phyloP scores from a whole-genome alignment of 345 rosid species.

The Gossypium raimondii region DNA sequence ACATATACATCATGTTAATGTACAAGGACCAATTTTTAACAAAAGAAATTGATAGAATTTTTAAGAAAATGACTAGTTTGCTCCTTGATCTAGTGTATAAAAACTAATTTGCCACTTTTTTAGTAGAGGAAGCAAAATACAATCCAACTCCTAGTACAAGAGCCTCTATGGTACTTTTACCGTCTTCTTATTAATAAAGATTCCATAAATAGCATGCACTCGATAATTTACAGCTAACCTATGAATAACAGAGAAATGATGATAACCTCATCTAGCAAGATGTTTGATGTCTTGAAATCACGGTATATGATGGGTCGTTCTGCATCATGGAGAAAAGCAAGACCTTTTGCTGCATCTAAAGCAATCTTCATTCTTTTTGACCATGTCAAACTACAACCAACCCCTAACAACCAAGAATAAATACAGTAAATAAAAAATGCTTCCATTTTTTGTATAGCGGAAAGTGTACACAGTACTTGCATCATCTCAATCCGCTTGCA shows the following conservation, averaged over 20 bases:
- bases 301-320: conserved; percentile 91
- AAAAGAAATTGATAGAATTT: too few relatives aligned
- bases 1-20: too few relatives aligned
- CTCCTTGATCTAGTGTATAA: too few relatives aligned
- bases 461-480: neutral
- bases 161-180: too few relatives aligned
- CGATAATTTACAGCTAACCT: neutral
- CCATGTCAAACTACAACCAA: conserved; percentile 92
- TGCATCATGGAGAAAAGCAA: conserved; percentile 92
- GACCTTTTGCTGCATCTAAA: conserved; percentile 87
- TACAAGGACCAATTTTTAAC: too few relatives aligned
- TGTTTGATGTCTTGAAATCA: conserved; percentile 95
- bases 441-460: neutral
- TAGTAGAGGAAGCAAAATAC: too few relatives aligned
- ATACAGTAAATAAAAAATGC: conserved; percentile 14
- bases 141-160: too few relatives aligned
- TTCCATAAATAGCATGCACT: neutral
- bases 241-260: conserved; percentile 5
- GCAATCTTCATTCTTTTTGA: conserved; percentile 94
- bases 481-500: neutral
- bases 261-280: conserved; percentile 77
- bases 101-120: too few relatives aligned
- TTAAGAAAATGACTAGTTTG: too few relatives aligned
- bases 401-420: conserved; percentile 50
- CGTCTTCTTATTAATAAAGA: neutral